Conservation (phyloP, 169 alveolate genomes). For the Theileria orientalis region DNA sequence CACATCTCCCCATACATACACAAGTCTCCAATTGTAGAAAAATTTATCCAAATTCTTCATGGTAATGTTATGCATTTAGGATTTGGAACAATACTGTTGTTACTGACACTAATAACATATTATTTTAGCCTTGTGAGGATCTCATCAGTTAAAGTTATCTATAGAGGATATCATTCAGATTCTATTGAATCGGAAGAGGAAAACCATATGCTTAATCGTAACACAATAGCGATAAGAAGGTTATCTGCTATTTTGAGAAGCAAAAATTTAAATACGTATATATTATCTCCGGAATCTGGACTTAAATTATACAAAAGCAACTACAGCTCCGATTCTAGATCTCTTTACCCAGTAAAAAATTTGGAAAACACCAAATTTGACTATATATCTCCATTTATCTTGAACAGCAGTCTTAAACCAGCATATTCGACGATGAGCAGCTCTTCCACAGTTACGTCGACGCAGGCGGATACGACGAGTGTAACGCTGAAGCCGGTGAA, state of each 20-base stretch:
- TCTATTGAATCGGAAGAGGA: neutral
- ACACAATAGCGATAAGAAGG: neutral
- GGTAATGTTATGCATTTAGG: constrained; percentile 8
- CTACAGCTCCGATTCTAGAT: neutral
- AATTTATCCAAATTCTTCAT: too few relatives aligned
- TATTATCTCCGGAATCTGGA: neutral
- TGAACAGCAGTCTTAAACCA: neutral
- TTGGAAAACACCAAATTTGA: neutral
- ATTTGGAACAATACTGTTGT: neutral
- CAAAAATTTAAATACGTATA: neutral
- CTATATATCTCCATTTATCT: neutral
- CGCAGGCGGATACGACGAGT: constrained; percentile 32
- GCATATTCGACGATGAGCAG: neutral
- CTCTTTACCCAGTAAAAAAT: neutral
- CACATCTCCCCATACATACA: too few relatives aligned
- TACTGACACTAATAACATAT: neutral
- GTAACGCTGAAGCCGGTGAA: constrained; percentile 63
- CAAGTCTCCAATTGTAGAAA: too few relatives aligned
- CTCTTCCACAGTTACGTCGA: constrained; percentile 33
- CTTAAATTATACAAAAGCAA: neutral
- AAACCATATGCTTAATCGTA: constrained; percentile 3
- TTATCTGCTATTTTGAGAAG: neutral
- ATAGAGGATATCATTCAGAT: neutral
- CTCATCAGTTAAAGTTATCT: neutral
- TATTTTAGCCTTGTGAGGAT: neutral